phyloP scores from a whole-genome alignment of 176 grass and related monocot species.

The Calamus simplicifolius region DNA sequence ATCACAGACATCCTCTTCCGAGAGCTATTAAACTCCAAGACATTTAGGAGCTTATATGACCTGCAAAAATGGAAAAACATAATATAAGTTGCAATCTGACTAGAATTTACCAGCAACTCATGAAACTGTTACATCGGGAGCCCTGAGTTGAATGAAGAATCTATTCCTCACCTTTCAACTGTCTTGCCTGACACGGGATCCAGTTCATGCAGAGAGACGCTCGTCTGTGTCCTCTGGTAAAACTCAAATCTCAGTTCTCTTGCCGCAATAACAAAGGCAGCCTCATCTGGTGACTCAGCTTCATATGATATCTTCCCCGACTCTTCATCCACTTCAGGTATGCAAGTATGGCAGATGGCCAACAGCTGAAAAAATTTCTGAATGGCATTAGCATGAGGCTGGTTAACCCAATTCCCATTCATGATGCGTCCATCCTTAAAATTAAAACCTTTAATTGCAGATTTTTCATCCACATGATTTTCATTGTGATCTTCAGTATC shows the following conservation, averaged over 20 bases:
- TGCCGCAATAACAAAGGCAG: constrained; percentile 77
- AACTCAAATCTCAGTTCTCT: constrained; percentile 75
- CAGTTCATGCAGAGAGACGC: constrained; percentile 52
- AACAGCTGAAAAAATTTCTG: constrained; percentile 62
- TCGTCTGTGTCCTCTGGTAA: constrained; percentile 58
- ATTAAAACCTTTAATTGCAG: constrained; percentile 68
- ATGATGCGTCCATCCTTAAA: constrained; percentile 76
- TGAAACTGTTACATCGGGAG: too few relatives aligned
- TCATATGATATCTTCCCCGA: constrained; percentile 66
- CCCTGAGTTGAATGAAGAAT: too few relatives aligned
- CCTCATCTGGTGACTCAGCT: constrained; percentile 94
- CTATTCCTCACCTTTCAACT: constrained; percentile 46
- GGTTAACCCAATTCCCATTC: constrained; percentile 59
- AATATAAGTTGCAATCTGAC: neutral
- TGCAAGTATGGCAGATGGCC: constrained; percentile 79
- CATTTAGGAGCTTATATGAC: constrained; percentile 59
- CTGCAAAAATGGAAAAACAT: constrained; percentile 26
- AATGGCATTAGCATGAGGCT: constrained; percentile 31
- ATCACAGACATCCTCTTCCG: constrained; percentile 87
- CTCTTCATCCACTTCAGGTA: constrained; percentile 67
- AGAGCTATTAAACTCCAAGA: constrained; percentile 84
- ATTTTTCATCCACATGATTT: constrained; percentile 9
- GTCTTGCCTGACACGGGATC: constrained; percentile 41
- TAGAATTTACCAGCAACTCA: too few relatives aligned
- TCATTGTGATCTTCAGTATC: neutral